Conservation (phyloP, 2,329 filamentous ascomycete species). For the Fusarium transvaalense region DNA sequence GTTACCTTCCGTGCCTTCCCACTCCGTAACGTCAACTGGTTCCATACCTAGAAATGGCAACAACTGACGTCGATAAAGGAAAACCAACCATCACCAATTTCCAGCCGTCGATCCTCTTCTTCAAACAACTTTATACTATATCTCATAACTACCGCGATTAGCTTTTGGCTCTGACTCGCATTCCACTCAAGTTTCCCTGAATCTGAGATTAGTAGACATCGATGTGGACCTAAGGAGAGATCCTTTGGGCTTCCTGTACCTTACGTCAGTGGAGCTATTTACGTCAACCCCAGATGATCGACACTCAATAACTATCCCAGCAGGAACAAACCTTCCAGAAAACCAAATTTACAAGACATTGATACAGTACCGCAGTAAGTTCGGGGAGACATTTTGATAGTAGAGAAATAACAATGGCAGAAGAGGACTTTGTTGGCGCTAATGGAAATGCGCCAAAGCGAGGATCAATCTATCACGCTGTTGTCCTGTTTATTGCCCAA, state of each 20-base stretch:
- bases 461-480: conserved; percentile 4
- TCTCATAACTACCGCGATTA: background rate
- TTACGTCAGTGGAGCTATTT: conserved; percentile 27
- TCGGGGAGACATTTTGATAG: conserved; percentile 3
- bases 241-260: background rate
- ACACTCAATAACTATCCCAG: conserved; percentile 7
- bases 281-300: conserved; percentile 29
- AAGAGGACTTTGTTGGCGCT: background rate
- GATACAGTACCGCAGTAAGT: background rate
- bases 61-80: conserved; percentile 12
- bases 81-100: conserved; percentile 1
- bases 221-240: conserved; percentile 9
- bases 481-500: background rate
- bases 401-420: background rate
- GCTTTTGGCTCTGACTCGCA: conserved; percentile 27
- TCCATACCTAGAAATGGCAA: conserved; percentile 8
- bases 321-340: conserved; percentile 21
- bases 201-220: conserved; percentile 10
- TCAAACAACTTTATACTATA: background rate
- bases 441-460: background rate
- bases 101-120: conserved; percentile 7
- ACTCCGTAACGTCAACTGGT: background rate
- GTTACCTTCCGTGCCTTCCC: background rate
- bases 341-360: conserved; percentile 7
- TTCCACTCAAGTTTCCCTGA: background rate